Conservation (phyloP, 306 rosid species). For the Mimosa bimucronata region DNA sequence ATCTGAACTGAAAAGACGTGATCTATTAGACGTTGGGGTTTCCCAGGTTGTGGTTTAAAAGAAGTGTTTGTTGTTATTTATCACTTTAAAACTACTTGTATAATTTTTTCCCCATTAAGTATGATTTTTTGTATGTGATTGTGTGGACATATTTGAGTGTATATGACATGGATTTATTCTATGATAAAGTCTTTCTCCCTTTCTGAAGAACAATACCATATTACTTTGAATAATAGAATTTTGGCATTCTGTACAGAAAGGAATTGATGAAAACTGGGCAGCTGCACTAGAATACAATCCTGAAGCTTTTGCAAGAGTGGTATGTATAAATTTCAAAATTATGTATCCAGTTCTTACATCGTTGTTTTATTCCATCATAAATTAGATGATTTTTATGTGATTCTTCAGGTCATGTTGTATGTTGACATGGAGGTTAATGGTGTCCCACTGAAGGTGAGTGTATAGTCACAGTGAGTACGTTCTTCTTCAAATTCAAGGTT, state of each 20-base stretch:
- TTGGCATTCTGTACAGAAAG: constrained; percentile 64
- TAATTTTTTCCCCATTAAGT: background rate
- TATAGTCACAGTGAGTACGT: constrained; percentile 24
- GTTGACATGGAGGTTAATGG: constrained; percentile 99
- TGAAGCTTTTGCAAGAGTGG: constrained; percentile 99
- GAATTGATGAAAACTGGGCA: constrained; percentile 98
- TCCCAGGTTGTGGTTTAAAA: background rate
- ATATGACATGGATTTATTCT: constrained; percentile 11
- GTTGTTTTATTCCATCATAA: background rate
- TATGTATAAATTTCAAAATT: constrained; percentile 44
- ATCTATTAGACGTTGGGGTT: background rate
- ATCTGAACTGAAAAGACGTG: background rate
- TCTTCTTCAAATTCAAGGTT: constrained; percentile 31
- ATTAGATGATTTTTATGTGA: constrained; percentile 26
- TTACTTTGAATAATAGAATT: constrained; percentile 27
- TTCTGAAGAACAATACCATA: background rate
- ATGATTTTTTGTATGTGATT: constrained; percentile 24
- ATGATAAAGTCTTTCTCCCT: background rate
- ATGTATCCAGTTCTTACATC: constrained; percentile 4
- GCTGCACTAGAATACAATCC: constrained; percentile 97
- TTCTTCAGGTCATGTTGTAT: constrained; percentile 86
- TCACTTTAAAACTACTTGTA: background rate
- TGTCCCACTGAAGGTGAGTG: constrained; percentile 83
- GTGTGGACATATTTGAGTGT: background rate
- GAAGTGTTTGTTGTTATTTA: background rate